Base-by-base conservation (phyloP, 1,284 basidiomycete species). In the Irpex lacteus region DNA sequence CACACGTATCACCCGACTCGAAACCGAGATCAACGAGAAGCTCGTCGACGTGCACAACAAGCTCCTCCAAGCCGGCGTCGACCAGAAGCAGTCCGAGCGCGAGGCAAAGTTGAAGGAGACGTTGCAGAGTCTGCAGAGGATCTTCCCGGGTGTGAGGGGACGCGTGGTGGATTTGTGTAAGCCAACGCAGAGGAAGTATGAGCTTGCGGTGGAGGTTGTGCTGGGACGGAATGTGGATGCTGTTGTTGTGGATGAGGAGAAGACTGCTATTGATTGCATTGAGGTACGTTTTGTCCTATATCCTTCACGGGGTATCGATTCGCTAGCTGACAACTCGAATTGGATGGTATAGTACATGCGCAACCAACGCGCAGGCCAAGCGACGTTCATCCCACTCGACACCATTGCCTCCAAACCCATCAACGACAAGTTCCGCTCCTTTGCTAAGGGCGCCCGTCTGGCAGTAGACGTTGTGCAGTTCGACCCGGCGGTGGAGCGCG, bases 301-400 rank as follows among this genome's bases (percentile, higher is more conserved):
- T n/a, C n/a, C n/a, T n/a, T n/a, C n/a, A n/a, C n/a, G n/a, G n/a
- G n/a, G n/a, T n/a, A n/a, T n/a, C n/a, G n/a, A n/a, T n/a, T n/a
- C n/a, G n/a, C n/a, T n/a, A n/a, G n/a, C n/a, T n/a, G n/a, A n/a
- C n/a, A n/a, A n/a, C n/a, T n/a, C n/a, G 19, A 40, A 15, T 26
- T 40, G 36, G 32, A 6, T 60, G 60, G 37, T 21, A 9, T 55
- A 96, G 91, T 99, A 98, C 76, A 88, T 99, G 84, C 92, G 95
- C 66, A 95, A 92, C 71, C 95, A 98, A 77, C 91, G 96, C 38
- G 89, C 91, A 0, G 97, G 97, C 1, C 94, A 96, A 77, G 96
- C 96, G 5, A 99, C 97, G 0, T 99, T 99, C 79, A 91, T 99
- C 59, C 98, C 98, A 0, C 89, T 99, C 9, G 97, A 99, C 75